Percentiles rank a stretch among this genome's conserved stretches.
These are phyloP conservation scores for Phytophthora hybrid DNA, from an alignment of 352 stramenopile genomes.

Conservation along the genomic window DNA sequence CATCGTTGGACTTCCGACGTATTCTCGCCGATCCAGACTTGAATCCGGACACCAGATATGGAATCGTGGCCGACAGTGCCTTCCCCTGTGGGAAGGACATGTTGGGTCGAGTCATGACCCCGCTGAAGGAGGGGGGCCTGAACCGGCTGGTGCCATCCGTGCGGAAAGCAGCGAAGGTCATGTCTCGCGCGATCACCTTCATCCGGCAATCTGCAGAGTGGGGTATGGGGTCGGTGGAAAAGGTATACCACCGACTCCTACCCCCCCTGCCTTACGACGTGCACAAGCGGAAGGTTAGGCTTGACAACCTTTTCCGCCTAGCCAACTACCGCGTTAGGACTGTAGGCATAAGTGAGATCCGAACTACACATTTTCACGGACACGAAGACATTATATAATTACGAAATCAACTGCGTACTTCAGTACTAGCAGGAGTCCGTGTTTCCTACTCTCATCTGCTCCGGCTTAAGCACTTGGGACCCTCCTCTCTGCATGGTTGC, in stretches of 20 bases:
- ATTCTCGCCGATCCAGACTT: too few species aligned
- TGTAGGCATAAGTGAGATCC: too few species aligned
- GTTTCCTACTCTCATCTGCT: too few species aligned
- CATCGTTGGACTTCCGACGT: too few species aligned
- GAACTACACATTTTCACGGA: too few species aligned
- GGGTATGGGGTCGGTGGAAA: neutral
- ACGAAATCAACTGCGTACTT: too few species aligned
- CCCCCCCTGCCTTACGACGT: neutral
- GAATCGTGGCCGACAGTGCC: neutral
- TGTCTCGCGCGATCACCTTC: neutral
- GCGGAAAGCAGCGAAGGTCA: neutral
- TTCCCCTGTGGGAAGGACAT: neutral
- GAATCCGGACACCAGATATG: neutral
- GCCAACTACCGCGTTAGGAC: too few species aligned
- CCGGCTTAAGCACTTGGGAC: too few species aligned
- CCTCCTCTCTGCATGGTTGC: too few species aligned
- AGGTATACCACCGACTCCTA: neutral
- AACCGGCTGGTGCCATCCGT: neutral
- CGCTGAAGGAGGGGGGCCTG: neutral
- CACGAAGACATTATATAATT: too few species aligned
- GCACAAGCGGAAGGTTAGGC: neutral
- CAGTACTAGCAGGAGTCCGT: too few species aligned
- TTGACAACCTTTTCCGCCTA: too few species aligned
- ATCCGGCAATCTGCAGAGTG: neutral
- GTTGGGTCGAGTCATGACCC: neutral